A percentile compares a stretch with the other conserved stretches of the same genome.
These are phyloP conservation scores for Paramecium octaurelia DNA, from an alignment of 73 alveolate species.

Conservation along the genomic window DNA sequence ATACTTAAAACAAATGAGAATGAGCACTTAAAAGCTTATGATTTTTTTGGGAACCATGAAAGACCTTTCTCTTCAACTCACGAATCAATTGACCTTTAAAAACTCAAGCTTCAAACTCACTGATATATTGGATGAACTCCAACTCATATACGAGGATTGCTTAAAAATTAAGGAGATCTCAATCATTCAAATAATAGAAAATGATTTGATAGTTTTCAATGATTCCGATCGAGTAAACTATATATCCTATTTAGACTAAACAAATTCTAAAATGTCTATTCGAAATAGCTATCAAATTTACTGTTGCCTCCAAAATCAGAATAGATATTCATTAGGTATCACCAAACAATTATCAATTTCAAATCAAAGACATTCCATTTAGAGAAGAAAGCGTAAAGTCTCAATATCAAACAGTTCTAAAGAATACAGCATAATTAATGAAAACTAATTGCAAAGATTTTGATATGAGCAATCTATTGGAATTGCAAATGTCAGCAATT, in stretches of 20 bases:
- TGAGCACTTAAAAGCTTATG: conserved; percentile 24
- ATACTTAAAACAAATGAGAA: conserved; percentile 20
- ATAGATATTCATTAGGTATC: conserved; percentile 13
- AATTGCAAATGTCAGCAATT: neutral
- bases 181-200: neutral
- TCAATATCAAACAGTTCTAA: neutral
- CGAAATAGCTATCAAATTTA: conserved; percentile 21
- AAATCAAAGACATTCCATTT: conserved; percentile 10
- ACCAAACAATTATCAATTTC: neutral
- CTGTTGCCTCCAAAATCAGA: neutral
- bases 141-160: conserved; percentile 23
- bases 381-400: neutral
- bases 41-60: neutral
- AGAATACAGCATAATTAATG: neutral
- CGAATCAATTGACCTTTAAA: neutral
- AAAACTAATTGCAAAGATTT: conserved; percentile 30
- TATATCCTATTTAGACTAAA: conserved; percentile 3
- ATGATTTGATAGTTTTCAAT: neutral
- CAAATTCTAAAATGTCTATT: neutral
- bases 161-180: conserved; percentile 17
- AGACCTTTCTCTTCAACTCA: neutral
- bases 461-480: neutral
- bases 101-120: neutral
- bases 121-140: neutral
- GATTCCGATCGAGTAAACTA: conserved; percentile 5